These are phyloP conservation scores for Moesziomyces sp. DNA, from an alignment of 1,284 basidiomycete genomes.

Conservation along the genomic window DNA sequence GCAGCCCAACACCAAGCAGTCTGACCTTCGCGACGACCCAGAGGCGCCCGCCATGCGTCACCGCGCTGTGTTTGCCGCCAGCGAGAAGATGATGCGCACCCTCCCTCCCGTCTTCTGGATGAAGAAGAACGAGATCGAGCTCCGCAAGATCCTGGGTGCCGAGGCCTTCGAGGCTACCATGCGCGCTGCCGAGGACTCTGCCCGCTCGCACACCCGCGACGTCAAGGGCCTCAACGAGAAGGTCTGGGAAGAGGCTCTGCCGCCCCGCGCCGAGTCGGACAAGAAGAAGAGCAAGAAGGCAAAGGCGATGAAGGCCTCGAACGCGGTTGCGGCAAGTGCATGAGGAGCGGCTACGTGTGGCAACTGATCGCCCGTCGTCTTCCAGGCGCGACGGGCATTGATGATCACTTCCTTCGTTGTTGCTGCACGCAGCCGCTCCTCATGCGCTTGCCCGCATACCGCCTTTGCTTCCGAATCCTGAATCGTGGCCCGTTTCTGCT, in stretches of 20 bases:
- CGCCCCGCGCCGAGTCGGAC: conserved; percentile 39
- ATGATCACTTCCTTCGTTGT: conserved; percentile 22
- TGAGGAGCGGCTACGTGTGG: conserved; percentile 52
- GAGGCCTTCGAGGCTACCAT: conserved; percentile 58
- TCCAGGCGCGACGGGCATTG: neutral
- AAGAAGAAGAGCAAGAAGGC: conserved; percentile 57
- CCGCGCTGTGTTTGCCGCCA: conserved; percentile 58
- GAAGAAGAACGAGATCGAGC: conserved; percentile 60
- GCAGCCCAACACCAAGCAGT: conserved; percentile 60
- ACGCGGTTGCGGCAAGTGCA: conserved; percentile 49
- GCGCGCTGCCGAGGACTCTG: conserved; percentile 47
- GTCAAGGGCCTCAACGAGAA: conserved; percentile 62
- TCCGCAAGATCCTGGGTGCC: conserved; percentile 56
- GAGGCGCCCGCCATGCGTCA: conserved; percentile 58
- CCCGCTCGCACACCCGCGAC: conserved; percentile 50
- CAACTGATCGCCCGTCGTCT: conserved; percentile 22
- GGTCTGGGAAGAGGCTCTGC: conserved; percentile 61
- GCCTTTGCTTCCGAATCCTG: neutral
- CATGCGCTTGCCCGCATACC: conserved; percentile 28
- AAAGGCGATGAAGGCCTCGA: conserved; percentile 34
- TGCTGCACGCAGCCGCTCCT: conserved; percentile 54
- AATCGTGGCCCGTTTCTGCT: conserved; percentile 10
- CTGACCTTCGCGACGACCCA: conserved; percentile 56
- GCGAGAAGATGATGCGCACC: conserved; percentile 57
- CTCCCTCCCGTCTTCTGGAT: conserved; percentile 63